Conservation (phyloP, 164 flowering plant species). For the Piper longum region DNA sequence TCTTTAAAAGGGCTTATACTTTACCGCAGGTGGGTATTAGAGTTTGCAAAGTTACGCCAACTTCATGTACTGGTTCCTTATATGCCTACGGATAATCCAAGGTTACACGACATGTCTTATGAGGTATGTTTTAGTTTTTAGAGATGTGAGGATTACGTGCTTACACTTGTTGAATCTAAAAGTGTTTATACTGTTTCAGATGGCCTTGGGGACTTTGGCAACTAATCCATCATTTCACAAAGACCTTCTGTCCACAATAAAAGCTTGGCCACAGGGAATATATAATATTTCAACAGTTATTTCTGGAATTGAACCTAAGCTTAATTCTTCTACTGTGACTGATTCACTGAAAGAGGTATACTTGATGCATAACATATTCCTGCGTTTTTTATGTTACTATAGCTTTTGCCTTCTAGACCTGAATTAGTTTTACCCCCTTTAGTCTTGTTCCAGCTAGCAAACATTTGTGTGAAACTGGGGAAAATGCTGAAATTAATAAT, state of each 20-base stretch:
- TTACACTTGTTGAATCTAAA: not conserved
- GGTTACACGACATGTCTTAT: slow-evolving; percentile 85
- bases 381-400: not conserved
- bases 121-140: slow-evolving; percentile 41
- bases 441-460: too few species aligned
- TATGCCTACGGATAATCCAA: slow-evolving; percentile 83
- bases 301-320: slow-evolving; percentile 90
- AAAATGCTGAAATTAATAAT: too few species aligned
- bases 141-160: not conserved
- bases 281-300: slow-evolving; percentile 82
- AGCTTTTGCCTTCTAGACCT: not conserved
- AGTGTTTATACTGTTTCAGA: slow-evolving; percentile 28
- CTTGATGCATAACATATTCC: not conserved
- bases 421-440: too few species aligned
- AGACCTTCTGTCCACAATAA: slow-evolving; percentile 70
- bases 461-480: too few species aligned
- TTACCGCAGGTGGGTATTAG: slow-evolving; percentile 83
- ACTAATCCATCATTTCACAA: slow-evolving; percentile 80
- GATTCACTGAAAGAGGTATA: slow-evolving; percentile 81
- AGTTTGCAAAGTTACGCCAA: slow-evolving; percentile 96
- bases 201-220: slow-evolving; percentile 88
- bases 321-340: slow-evolving; percentile 77
- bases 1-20: slow-evolving; percentile 9
- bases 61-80: slow-evolving; percentile 89
- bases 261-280: slow-evolving; percentile 77